A percentile compares a stretch with the other conserved stretches of the same genome.
Conservation (phyloP, 106 monocot genomes). For the Dendrobium huoshanense region DNA sequence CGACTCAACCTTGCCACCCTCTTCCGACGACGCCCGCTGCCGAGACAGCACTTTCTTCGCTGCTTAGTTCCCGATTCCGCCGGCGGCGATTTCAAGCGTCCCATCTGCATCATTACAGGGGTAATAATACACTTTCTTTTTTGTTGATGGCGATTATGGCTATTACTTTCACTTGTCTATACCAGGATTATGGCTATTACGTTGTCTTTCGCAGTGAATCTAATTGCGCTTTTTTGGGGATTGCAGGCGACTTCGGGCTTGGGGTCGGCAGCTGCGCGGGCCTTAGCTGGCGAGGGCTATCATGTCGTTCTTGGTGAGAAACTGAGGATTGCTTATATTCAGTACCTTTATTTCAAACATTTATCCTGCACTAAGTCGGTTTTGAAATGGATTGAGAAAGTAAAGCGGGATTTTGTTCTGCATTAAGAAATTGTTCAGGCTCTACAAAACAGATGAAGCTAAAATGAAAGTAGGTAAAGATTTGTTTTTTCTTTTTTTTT, state of each 20-base stretch:
- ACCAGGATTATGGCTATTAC: neutral
- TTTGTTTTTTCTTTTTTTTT: too few relatives aligned
- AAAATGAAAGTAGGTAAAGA: neutral
- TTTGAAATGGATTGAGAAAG: neutral
- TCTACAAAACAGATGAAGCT: too few relatives aligned
- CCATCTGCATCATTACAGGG: slow-evolving; percentile 78
- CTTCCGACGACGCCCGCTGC: slow-evolving; percentile 7
- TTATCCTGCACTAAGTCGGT: neutral
- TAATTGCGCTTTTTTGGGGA: neutral
- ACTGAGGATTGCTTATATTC: neutral
- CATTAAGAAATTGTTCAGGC: too few relatives aligned
- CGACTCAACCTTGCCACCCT: slow-evolving; percentile 27
- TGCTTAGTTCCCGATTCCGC: slow-evolving; percentile 3
- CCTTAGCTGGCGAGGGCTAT: slow-evolving; percentile 53
- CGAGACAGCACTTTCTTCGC: slow-evolving; percentile 1
- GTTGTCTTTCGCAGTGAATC: neutral
- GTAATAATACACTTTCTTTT: slow-evolving; percentile 14
- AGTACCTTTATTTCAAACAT: neutral
- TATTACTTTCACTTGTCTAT: neutral
- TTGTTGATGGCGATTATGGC: neutral
- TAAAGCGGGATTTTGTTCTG: too few relatives aligned
- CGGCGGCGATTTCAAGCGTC: slow-evolving; percentile 10
- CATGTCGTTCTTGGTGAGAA: slow-evolving; percentile 65
- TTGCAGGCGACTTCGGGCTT: slow-evolving; percentile 78
- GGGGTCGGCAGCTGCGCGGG: slow-evolving; percentile 52